phyloP scores from a whole-genome alignment of 805 yeast species.

The Wickerhamomyces bovis region DNA sequence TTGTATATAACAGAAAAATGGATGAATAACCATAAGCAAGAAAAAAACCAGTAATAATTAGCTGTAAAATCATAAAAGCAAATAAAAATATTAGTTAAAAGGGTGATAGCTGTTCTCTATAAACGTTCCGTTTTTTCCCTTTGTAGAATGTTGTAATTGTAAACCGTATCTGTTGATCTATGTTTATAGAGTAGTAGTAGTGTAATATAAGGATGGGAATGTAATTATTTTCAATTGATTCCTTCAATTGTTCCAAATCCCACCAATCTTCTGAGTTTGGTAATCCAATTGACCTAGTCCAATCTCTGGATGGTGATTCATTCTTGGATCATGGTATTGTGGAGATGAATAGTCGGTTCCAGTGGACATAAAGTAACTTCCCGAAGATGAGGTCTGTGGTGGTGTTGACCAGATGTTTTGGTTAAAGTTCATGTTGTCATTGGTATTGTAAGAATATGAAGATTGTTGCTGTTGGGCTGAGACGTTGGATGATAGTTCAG shows the following conservation, averaged over 20 bases:
- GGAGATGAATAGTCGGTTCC: neutral
- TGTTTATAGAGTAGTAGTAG: neutral
- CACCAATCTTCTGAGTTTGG: neutral
- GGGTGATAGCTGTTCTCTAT: neutral
- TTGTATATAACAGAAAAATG: neutral
- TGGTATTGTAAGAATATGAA: neutral
- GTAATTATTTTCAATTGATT: neutral
- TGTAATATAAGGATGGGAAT: too few relatives aligned
- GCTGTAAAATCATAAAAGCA: neutral
- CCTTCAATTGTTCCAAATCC: neutral
- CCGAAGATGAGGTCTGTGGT: constrained; percentile 1
- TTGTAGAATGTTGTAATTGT: neutral
- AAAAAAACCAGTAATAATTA: neutral
- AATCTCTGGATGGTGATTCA: neutral
- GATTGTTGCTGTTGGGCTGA: constrained; percentile 1
- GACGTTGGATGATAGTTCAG: neutral
- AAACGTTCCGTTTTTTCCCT: neutral
- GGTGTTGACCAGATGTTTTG: constrained; percentile 12
- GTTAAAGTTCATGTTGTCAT: constrained; percentile 9
- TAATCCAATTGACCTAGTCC: neutral
- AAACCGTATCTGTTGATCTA: neutral
- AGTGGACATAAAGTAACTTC: neutral
- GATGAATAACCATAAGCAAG: neutral
- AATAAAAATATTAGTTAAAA: too few relatives aligned
- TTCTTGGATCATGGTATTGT: neutral